Conservation (phyloP, 1,284 basidiomycete species). For the Sporisorium sorghi region DNA sequence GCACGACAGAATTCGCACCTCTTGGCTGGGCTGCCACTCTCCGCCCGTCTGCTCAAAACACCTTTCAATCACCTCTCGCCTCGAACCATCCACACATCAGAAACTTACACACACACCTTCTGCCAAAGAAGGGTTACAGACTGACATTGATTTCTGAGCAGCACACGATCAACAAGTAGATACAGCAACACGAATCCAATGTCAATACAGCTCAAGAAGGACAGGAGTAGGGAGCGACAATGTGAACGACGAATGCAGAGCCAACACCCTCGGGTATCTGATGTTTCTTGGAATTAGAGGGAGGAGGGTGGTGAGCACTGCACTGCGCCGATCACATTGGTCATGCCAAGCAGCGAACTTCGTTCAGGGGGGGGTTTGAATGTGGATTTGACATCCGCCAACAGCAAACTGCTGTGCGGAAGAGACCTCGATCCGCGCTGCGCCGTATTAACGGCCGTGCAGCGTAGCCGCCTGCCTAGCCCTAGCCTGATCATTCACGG, state of each 20-base stretch:
- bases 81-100: background rate
- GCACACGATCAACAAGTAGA: background rate
- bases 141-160: background rate
- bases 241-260: background rate
- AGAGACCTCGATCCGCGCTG: background rate
- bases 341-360: too few relatives aligned
- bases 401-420: too few relatives aligned
- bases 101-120: background rate
- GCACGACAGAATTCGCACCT: too few relatives aligned
- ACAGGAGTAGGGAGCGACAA: background rate
- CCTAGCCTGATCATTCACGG: conserved; percentile 54
- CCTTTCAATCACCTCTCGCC: too few relatives aligned
- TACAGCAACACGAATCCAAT: background rate
- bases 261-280: conserved; percentile 32
- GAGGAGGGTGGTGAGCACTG: conserved; percentile 5
- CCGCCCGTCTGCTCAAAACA: too few relatives aligned
- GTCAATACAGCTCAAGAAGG: background rate
- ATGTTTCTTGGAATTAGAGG: conserved; percentile 1
- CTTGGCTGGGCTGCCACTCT: too few relatives aligned
- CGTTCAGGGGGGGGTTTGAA: background rate
- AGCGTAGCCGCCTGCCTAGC: conserved; percentile 42
- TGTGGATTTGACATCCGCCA: too few relatives aligned
- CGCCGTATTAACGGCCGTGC: conserved; percentile 32
- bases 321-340: too few relatives aligned
- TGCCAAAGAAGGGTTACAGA: background rate